These are phyloP conservation scores for Rhizopogon salebrosus DNA, from an alignment of 768 basidiomycete species.

Conservation along the genomic window DNA sequence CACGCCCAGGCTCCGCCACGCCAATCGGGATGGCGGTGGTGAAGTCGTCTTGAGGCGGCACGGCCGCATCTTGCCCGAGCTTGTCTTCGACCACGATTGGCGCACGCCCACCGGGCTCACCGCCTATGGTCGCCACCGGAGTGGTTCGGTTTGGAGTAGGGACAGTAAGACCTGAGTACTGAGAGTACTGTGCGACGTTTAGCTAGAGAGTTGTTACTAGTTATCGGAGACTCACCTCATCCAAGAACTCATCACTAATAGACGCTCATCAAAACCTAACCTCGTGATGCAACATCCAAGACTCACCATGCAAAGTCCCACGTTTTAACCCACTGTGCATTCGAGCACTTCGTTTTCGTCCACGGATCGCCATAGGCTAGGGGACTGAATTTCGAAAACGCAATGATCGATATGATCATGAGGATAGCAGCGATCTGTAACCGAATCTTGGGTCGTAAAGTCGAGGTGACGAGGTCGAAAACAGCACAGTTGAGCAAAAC, in stretches of 20 bases:
- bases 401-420: slow-evolving; percentile 69
- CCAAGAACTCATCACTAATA: slow-evolving; percentile 59
- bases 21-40: slow-evolving; percentile 39
- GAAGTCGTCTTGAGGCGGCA: slow-evolving; percentile 12
- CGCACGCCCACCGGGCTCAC: slow-evolving; percentile 48
- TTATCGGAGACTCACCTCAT: slow-evolving; percentile 45
- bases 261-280: neutral
- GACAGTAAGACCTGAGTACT: slow-evolving; percentile 37
- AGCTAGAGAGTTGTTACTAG: neutral
- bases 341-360: slow-evolving; percentile 76
- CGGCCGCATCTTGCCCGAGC: slow-evolving; percentile 15
- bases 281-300: neutral
- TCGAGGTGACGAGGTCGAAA: slow-evolving; percentile 84
- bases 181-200: slow-evolving; percentile 43
- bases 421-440: slow-evolving; percentile 78
- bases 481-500: slow-evolving; percentile 69
- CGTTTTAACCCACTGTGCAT: slow-evolving; percentile 80
- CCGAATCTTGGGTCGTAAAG: slow-evolving; percentile 67
- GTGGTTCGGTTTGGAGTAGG: slow-evolving; percentile 36
- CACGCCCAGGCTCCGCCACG: slow-evolving; percentile 66
- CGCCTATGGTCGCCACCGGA: slow-evolving; percentile 44
- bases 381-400: slow-evolving; percentile 75
- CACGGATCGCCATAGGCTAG: slow-evolving; percentile 80
- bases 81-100: slow-evolving; percentile 50
- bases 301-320: slow-evolving; percentile 94